phyloP scores from a whole-genome alignment of 495 filamentous ascomycete species.

The Penicillium alfredii region DNA sequence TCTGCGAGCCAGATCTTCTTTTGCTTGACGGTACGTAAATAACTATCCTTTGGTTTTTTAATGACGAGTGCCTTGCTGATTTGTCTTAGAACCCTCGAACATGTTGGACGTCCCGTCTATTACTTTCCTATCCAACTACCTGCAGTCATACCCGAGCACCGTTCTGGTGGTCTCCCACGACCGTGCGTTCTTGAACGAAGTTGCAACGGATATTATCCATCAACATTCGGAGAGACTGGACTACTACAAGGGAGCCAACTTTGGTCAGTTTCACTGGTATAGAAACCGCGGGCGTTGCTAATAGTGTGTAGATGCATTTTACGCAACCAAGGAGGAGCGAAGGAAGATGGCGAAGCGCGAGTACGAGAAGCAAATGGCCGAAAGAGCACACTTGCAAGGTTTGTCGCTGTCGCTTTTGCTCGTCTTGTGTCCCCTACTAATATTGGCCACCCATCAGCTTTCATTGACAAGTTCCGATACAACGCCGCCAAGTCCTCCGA shows the following conservation, averaged over 20 bases:
- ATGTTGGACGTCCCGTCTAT: constrained; percentile 99
- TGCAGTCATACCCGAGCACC: constrained; percentile 89
- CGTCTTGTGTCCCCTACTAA: neutral
- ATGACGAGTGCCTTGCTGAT: constrained; percentile 16
- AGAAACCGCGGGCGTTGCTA: constrained; percentile 5
- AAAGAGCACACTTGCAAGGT: constrained; percentile 79
- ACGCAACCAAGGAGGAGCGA: constrained; percentile 93
- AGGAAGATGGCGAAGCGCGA: constrained; percentile 94
- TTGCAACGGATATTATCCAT: constrained; percentile 99
- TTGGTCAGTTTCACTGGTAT: constrained; percentile 42
- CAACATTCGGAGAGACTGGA: constrained; percentile 95
- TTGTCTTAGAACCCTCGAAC: constrained; percentile 80
- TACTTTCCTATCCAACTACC: constrained; percentile 95
- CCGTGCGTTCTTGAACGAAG: constrained; percentile 96
- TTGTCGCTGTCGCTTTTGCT: constrained; percentile 5
- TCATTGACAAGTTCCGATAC: constrained; percentile 99
- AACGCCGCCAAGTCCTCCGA: constrained; percentile 98
- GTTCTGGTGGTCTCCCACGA: constrained; percentile 98
- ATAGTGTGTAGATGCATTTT: constrained; percentile 72
- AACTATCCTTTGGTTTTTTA: no score
- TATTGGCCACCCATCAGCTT: constrained; percentile 49
- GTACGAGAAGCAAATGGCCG: constrained; percentile 97
- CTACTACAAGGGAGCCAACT: constrained; percentile 98
- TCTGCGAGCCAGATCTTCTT: constrained; percentile 95
- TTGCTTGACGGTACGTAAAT: constrained; percentile 79